Percentiles rank a stretch among this genome's conserved stretches.
phyloP scores from a whole-genome alignment of 2,329 filamentous ascomycete genomes.

The Trichophyton verrucosum region DNA sequence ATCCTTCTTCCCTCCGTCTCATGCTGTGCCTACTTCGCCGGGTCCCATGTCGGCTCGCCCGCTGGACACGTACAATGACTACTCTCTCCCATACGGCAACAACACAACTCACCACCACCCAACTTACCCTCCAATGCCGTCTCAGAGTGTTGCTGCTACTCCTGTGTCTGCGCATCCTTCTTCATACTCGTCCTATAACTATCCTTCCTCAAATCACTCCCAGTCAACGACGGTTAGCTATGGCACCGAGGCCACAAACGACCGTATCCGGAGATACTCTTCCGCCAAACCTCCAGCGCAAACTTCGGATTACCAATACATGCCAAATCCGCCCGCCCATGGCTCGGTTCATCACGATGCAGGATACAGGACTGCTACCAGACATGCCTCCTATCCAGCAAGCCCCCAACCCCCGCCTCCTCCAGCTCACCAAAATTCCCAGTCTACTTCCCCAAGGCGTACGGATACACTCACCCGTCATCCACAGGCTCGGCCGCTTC shows the following conservation, averaged over 20 bases:
- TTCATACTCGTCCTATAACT: constrained; percentile 10
- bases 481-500: constrained; percentile 46
- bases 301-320: background rate
- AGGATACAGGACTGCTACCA: constrained; percentile 9
- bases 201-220: constrained; percentile 10
- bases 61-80: constrained; percentile 27
- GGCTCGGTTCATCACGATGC: background rate
- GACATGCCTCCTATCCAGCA: constrained; percentile 21
- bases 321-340: background rate
- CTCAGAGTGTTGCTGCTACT: constrained; percentile 14
- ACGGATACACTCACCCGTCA: constrained; percentile 44
- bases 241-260: background rate
- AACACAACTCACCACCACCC: constrained; percentile 18
- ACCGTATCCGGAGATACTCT: background rate
- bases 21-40: constrained; percentile 19
- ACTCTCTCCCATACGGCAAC: constrained; percentile 21
- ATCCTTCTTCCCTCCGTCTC: constrained; percentile 7
- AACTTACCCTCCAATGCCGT: constrained; percentile 16
- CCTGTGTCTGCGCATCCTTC: constrained; percentile 5
- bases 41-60: constrained; percentile 27
- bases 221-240: background rate
- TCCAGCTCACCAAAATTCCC: constrained; percentile 40
- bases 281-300: background rate
- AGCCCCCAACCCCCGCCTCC: constrained; percentile 34
- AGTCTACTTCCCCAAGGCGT: constrained; percentile 39